phyloP scores from a whole-genome alignment of 2,329 filamentous ascomycete genomes.

The Venturiaceae sp. region DNA sequence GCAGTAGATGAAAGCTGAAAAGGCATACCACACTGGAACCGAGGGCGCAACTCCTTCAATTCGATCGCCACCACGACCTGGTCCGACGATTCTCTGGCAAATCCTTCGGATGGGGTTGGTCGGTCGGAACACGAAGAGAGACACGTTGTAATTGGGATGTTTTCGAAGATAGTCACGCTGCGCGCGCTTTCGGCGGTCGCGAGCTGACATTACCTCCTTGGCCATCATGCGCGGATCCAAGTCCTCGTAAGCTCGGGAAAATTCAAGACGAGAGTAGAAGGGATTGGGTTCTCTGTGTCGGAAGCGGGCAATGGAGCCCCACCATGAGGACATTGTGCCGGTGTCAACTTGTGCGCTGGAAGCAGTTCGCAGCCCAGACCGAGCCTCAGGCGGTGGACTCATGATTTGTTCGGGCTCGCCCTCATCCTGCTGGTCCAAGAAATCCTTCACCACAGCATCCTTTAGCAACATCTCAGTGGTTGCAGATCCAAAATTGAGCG shows the following conservation, averaged over 20 bases:
- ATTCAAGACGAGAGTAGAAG: constrained; percentile 78
- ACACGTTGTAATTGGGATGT: constrained; percentile 86
- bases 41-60: constrained; percentile 87
- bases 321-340: constrained; percentile 50
- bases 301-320: constrained; percentile 50
- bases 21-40: constrained; percentile 81
- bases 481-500: constrained; percentile 82
- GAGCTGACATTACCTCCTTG: constrained; percentile 76
- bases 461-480: constrained; percentile 95
- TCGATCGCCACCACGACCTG: constrained; percentile 75
- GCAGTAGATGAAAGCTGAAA: constrained; percentile 88
- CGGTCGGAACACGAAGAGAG: constrained; percentile 77
- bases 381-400: constrained; percentile 12
- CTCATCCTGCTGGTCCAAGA: constrained; percentile 64
- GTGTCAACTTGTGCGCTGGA: constrained; percentile 38
- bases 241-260: constrained; percentile 61
- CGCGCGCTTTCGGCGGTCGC: constrained; percentile 71
- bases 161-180: constrained; percentile 83
- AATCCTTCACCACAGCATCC: constrained; percentile 89
- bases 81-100: constrained; percentile 85
- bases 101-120: constrained; percentile 67
- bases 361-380: constrained; percentile 19
- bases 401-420: not conserved
- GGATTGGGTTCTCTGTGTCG: constrained; percentile 75
- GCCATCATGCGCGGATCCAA: constrained; percentile 83